Evolutionary conservation across 2,329 filamentous ascomycete genomes (phyloP).

Genomic region (Claviceps arundinis): DNA sequence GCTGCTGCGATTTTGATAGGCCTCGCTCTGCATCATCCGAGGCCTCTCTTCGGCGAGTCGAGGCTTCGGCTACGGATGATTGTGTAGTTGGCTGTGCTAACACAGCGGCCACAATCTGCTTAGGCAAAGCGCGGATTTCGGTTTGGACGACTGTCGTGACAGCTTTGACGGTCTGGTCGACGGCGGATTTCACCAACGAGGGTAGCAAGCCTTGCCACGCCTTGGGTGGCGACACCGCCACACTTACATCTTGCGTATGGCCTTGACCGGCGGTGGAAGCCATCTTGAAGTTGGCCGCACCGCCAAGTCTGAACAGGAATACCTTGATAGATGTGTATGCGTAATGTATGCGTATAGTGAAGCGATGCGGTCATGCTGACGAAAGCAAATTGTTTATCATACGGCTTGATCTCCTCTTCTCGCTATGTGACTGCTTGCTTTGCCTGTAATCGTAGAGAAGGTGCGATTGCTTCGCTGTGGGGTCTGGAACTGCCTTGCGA

Average conservation of each 20-base stretch:
- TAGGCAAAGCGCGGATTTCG: conserved; percentile 6
- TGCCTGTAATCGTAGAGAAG: not conserved
- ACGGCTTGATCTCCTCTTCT: not conserved
- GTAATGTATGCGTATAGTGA: not conserved
- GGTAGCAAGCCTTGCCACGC: conserved; percentile 3
- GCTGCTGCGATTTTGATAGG: conserved; percentile 4
- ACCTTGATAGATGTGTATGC: not conserved
- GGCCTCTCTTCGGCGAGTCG: not conserved
- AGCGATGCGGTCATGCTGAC: not conserved
- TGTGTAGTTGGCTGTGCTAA: conserved; percentile 1
- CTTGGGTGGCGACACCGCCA: not conserved
- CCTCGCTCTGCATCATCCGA: conserved; percentile 1
- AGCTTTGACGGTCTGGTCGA: conserved; percentile 6
- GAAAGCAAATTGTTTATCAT: not conserved
- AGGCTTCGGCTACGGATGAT: not conserved
- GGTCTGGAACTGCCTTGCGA: not conserved
- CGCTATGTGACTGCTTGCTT: not conserved
- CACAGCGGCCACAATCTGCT: conserved; percentile 4
- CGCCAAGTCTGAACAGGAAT: not conserved
- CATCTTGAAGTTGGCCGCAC: not conserved
- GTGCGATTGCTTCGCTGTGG: not conserved
- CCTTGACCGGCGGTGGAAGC: conserved; percentile 1
- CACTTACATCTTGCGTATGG: conserved; percentile 4
- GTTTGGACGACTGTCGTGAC: conserved; percentile 5
- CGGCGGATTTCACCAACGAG: conserved; percentile 5